Evolutionary conservation across 129 eudicot genomes (phyloP).

Genomic region (Helianthus tuberosus): DNA sequence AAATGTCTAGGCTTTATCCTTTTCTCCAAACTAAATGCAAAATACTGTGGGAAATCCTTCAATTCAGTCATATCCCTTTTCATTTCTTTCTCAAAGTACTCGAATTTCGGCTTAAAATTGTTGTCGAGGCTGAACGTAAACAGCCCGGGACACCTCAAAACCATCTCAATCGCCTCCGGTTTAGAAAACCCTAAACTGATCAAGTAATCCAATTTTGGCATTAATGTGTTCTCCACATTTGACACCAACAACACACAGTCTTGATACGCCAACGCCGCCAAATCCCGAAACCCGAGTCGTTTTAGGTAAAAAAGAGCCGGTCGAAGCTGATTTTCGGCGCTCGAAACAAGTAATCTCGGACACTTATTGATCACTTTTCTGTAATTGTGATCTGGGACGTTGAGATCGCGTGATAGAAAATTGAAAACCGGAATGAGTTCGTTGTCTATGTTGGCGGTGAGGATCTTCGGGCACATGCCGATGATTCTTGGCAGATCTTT

Average conservation of each 20-base stretch:
- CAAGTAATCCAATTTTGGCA: slow-evolving; percentile 78
- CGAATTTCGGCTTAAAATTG: slow-evolving; percentile 82
- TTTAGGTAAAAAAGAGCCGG: slow-evolving; percentile 79
- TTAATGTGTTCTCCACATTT: slow-evolving; percentile 73
- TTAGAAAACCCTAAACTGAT: slow-evolving; percentile 64
- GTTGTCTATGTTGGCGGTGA: slow-evolving; percentile 57
- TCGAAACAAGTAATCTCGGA: slow-evolving; percentile 75
- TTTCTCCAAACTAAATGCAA: slow-evolving; percentile 92
- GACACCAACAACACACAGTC: slow-evolving; percentile 84
- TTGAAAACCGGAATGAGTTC: slow-evolving; percentile 74
- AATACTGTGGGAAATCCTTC: slow-evolving; percentile 85
- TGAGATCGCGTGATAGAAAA: slow-evolving; percentile 62
- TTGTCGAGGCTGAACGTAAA: slow-evolving; percentile 91
- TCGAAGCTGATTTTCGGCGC: slow-evolving; percentile 72
- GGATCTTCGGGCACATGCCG: slow-evolving; percentile 74
- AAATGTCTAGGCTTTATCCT: slow-evolving; percentile 81
- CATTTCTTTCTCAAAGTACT: slow-evolving; percentile 66
- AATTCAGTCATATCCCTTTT: slow-evolving; percentile 60
- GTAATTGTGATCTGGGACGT: slow-evolving; percentile 61
- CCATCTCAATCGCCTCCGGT: slow-evolving; percentile 77
- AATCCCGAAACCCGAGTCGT: slow-evolving; percentile 70
- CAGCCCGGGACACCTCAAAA: slow-evolving; percentile 79
- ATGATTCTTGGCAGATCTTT: slow-evolving; percentile 80
- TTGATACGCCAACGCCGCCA: slow-evolving; percentile 66
- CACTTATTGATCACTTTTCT: slow-evolving; percentile 81